Conservation (phyloP, 169 alveolate species). For the Plasmodium falciparum region DNA sequence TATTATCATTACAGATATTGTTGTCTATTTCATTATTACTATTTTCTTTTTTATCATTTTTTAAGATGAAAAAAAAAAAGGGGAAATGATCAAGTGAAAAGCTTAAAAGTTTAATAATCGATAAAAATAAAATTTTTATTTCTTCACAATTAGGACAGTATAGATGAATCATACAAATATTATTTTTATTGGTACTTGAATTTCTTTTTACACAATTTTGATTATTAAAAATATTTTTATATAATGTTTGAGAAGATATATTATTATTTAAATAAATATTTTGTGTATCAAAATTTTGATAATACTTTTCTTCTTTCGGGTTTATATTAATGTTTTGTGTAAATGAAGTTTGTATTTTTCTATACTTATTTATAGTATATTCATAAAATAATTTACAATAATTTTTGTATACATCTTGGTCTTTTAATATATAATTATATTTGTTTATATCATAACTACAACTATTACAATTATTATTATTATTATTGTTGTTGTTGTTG, state of each 20-base stretch:
- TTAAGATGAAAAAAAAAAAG: constrained; percentile 17
- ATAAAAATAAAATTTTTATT: constrained; percentile 32
- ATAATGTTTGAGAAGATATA: too few species aligned
- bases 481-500: neutral
- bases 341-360: neutral
- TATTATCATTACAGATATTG: constrained; percentile 12
- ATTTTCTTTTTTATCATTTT: neutral
- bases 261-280: too few species aligned
- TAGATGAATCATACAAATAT: constrained; percentile 39
- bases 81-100: constrained; percentile 60
- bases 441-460: constrained; percentile 21
- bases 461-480: neutral
- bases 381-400: constrained; percentile 57
- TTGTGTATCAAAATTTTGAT: neutral
- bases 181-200: constrained; percentile 4
- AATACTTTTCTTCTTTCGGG: neutral
- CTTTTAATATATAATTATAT: constrained; percentile 40
- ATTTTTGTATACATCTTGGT: constrained; percentile 46
- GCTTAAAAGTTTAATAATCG: constrained; percentile 44
- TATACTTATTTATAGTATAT: constrained; percentile 33
- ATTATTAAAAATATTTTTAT: neutral
- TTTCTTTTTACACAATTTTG: neutral
- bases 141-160: constrained; percentile 59
- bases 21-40: neutral
- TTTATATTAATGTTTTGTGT: neutral